Percentiles rank a stretch among this genome's conserved stretches.
phyloP scores from a whole-genome alignment of 495 filamentous ascomycete genomes.

The Hyaloscypha finlandica region DNA sequence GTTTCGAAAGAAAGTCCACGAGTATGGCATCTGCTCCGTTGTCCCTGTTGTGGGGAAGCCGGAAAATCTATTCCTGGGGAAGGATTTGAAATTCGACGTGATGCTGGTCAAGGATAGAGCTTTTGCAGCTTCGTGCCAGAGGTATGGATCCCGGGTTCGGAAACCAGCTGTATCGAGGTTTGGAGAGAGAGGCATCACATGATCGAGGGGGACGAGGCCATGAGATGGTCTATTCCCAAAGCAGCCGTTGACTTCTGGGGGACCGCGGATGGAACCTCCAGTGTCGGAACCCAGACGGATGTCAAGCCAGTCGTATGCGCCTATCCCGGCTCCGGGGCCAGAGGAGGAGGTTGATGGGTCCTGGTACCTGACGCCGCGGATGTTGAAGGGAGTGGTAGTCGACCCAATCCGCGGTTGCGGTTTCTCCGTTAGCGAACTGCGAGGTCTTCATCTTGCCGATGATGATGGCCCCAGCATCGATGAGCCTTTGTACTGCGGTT shows the following conservation, averaged over 20 bases:
- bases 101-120: conserved; percentile 48
- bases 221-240: conserved; percentile 39
- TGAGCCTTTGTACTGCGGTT: conserved; percentile 51
- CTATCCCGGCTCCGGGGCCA: conserved; percentile 49
- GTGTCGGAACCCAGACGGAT: conserved; percentile 51
- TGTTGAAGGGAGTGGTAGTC: conserved; percentile 58
- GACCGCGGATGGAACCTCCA: conserved; percentile 42
- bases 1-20: conserved; percentile 41
- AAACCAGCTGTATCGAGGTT: conserved; percentile 52
- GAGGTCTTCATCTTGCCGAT: conserved; percentile 62
- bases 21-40: conserved; percentile 38
- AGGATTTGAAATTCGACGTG: conserved; percentile 39
- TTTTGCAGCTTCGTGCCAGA: conserved; percentile 49
- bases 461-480: conserved; percentile 60
- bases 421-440: conserved; percentile 60
- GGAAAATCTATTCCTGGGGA: conserved; percentile 47
- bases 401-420: conserved; percentile 33
- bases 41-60: conserved; percentile 35
- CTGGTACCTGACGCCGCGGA: conserved; percentile 59
- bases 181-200: conserved; percentile 47
- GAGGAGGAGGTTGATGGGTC: conserved; percentile 47
- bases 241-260: conserved; percentile 38
- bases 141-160: conserved; percentile 45
- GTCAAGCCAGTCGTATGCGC: conserved; percentile 59
- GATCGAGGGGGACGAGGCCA: conserved; percentile 39